A percentile compares a stretch with the other conserved stretches of the same genome.
Conservation (phyloP, 2,329 filamentous ascomycete genomes). For the Pseudogymnoascus verrucosus region DNA sequence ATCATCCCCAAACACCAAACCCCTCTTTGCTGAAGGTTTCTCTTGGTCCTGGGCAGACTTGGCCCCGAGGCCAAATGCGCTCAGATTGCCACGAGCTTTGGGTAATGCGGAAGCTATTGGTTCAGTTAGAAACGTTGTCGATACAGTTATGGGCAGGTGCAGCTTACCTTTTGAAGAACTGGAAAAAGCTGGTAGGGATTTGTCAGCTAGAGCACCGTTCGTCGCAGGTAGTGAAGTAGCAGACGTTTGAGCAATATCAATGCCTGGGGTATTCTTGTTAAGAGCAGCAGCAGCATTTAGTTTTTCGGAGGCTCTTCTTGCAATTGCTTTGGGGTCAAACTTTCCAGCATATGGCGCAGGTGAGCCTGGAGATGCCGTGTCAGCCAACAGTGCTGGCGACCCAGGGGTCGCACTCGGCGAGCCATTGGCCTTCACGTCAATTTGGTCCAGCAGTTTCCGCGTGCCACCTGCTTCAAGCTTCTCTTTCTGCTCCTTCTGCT, state of each 20-base stretch:
- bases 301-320: constrained; percentile 63
- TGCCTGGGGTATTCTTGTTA: constrained; percentile 42
- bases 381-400: constrained; percentile 34
- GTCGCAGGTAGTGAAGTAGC: constrained; percentile 33
- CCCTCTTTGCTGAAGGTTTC: constrained; percentile 61
- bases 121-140: not conserved
- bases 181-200: constrained; percentile 32
- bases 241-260: constrained; percentile 37
- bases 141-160: not conserved
- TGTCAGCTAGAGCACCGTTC: constrained; percentile 35
- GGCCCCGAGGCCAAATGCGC: constrained; percentile 71
- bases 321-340: constrained; percentile 80
- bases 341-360: constrained; percentile 63
- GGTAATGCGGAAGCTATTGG: constrained; percentile 43
- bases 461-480: constrained; percentile 57
- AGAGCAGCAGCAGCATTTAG: constrained; percentile 47
- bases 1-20: constrained; percentile 80
- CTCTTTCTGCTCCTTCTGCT: constrained; percentile 65
- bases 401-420: constrained; percentile 40
- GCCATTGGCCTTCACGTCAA: constrained; percentile 58
- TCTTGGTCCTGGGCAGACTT: constrained; percentile 59
- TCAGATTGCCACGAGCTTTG: constrained; percentile 65
- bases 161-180: constrained; percentile 34
- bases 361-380: constrained; percentile 41
- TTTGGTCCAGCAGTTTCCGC: constrained; percentile 61